Conservation (phyloP, 306 rosid species). For the Cotoneaster glaucophyllus region DNA sequence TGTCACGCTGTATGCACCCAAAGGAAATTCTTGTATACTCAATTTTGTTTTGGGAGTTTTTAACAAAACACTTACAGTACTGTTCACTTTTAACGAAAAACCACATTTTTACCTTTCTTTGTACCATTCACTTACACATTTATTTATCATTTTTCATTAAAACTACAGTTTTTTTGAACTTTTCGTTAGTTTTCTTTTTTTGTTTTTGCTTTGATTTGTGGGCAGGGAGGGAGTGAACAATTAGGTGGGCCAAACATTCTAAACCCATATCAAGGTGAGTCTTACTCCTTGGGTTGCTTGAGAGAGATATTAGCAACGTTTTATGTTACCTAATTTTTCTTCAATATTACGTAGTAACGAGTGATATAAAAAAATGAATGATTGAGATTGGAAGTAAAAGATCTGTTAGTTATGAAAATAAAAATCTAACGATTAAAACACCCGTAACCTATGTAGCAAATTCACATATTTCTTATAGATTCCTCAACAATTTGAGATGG, state of each 20-base stretch:
- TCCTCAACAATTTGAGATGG: too few relatives aligned
- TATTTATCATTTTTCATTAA: too few relatives aligned
- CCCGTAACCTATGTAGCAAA: too few relatives aligned
- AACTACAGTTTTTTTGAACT: too few relatives aligned
- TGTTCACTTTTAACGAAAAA: too few relatives aligned
- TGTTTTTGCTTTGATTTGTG: neutral
- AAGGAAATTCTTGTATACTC: neutral
- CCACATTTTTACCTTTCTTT: too few relatives aligned
- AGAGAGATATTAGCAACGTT: neutral
- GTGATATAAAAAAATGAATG: fast-evolving
- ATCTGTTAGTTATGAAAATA: too few relatives aligned
- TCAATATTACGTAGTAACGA: neutral
- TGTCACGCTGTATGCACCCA: too few relatives aligned
- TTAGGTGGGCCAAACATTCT: neutral
- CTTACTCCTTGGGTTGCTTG: neutral
- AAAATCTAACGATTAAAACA: neutral
- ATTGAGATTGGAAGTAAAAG: fast-evolving
- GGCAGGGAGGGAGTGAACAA: neutral
- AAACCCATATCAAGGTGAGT: neutral
- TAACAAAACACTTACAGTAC: too few relatives aligned
- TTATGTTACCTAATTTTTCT: neutral
- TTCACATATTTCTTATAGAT: too few relatives aligned
- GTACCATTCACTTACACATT: too few relatives aligned
- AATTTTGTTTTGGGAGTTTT: neutral
- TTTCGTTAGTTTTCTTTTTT: too few relatives aligned